Evolutionary conservation across 495 filamentous ascomycete genomes (phyloP).

Genomic region (Diplogelasinospora grovesii): DNA sequence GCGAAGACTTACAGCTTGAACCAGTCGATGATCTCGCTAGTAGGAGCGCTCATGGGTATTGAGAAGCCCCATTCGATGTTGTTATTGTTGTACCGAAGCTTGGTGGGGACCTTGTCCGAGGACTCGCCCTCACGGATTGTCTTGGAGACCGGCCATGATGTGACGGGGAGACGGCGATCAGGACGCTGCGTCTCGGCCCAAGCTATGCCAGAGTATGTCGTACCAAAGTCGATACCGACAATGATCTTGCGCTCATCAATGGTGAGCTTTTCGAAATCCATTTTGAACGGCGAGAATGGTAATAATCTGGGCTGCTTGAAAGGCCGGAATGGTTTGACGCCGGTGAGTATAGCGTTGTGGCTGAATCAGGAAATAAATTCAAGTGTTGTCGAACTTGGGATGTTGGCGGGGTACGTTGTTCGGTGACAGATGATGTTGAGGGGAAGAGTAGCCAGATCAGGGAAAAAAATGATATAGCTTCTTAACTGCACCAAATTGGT

Average conservation of each 20-base stretch:
- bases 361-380: no score
- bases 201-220: conserved; percentile 22
- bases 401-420: no score
- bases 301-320: no score
- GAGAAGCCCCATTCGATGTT: conserved; percentile 46
- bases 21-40: conserved; percentile 40
- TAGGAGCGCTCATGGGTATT: conserved; percentile 30
- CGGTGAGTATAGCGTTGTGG: no score
- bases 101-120: conserved; percentile 43
- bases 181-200: conserved; percentile 24
- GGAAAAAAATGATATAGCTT: no score
- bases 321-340: no score
- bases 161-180: conserved; percentile 31
- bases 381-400: no score
- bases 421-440: no score
- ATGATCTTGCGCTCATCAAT: conserved; percentile 28
- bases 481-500: no score
- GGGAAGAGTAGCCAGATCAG: no score
- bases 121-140: conserved; percentile 29
- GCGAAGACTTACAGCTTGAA: conserved; percentile 44
- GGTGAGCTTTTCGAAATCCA: conserved; percentile 23
- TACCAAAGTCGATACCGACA: conserved; percentile 25
- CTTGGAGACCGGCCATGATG: conserved; percentile 38
- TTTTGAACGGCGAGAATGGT: no score
- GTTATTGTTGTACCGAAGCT: conserved; percentile 31